Percentiles rank a stretch among this genome's conserved stretches.
phyloP scores from a whole-genome alignment of 2,329 filamentous ascomycete species.

The Neonectria ditissima region DNA sequence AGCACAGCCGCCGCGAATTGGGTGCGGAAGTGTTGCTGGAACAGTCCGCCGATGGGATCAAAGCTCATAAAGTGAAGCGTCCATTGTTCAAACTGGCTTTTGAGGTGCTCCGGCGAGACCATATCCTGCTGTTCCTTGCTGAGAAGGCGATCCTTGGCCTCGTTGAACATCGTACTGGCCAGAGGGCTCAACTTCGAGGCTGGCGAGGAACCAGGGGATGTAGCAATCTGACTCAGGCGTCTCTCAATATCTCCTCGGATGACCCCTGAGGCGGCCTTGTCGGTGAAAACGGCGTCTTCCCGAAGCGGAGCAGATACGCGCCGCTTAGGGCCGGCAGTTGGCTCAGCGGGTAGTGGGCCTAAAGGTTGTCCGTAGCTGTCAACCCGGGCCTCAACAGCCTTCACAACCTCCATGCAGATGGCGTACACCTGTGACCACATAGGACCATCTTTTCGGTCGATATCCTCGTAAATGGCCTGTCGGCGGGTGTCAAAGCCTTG shows the following conservation, averaged over 20 bases:
- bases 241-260: slow-evolving; percentile 60
- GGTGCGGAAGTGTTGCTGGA: slow-evolving; percentile 76
- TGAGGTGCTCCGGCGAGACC: slow-evolving; percentile 62
- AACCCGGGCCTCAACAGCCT: slow-evolving; percentile 75
- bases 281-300: slow-evolving; percentile 60
- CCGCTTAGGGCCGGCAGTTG: slow-evolving; percentile 47
- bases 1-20: slow-evolving; percentile 76
- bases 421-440: slow-evolving; percentile 84
- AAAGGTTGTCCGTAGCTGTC: slow-evolving; percentile 67
- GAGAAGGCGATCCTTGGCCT: slow-evolving; percentile 61
- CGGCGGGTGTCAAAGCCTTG: slow-evolving; percentile 79
- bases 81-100: slow-evolving; percentile 61
- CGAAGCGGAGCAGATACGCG: slow-evolving; percentile 56
- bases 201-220: slow-evolving; percentile 62
- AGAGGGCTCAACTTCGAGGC: slow-evolving; percentile 62
- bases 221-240: slow-evolving; percentile 56
- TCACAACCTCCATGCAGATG: slow-evolving; percentile 76
- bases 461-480: slow-evolving; percentile 86
- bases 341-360: slow-evolving; percentile 48
- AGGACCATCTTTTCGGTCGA: slow-evolving; percentile 82
- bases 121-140: slow-evolving; percentile 67
- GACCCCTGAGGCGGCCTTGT: slow-evolving; percentile 50
- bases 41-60: slow-evolving; percentile 71
- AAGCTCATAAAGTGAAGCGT: slow-evolving; percentile 59
- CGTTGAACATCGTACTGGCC: slow-evolving; percentile 62